Percentiles rank a stretch among this genome's conserved stretches.
phyloP scores from a whole-genome alignment of 805 yeast species.

The Suhomyces prunicola region DNA sequence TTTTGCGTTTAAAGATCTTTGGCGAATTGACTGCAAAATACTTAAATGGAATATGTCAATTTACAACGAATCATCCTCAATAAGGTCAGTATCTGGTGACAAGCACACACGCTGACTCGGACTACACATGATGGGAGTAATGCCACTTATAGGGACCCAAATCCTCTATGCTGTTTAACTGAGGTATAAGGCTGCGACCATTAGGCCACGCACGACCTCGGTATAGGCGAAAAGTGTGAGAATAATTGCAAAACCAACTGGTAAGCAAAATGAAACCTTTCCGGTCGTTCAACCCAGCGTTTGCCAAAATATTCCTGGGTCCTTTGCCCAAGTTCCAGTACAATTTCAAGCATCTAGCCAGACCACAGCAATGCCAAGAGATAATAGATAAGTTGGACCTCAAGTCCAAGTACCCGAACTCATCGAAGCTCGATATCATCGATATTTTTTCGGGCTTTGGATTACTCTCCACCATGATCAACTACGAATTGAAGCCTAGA shows the following conservation, averaged over 20 bases:
- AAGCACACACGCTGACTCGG: background rate
- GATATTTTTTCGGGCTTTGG: slow-evolving; percentile 63
- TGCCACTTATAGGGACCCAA: too few relatives aligned
- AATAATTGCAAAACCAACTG: background rate
- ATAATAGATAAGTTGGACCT: slow-evolving; percentile 49
- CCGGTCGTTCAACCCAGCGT: slow-evolving; percentile 26
- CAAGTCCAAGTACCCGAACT: slow-evolving; percentile 32
- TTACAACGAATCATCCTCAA: too few relatives aligned
- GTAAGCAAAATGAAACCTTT: slow-evolving; percentile 2
- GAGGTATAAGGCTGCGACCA: background rate
- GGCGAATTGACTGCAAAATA: background rate
- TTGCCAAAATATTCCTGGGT: slow-evolving; percentile 20
- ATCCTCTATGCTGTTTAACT: too few relatives aligned
- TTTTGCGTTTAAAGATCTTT: background rate
- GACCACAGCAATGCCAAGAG: slow-evolving; percentile 25
- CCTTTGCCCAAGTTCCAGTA: slow-evolving; percentile 21
- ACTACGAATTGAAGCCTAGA: slow-evolving; percentile 57
- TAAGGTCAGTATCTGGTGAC: background rate
- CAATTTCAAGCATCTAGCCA: slow-evolving; percentile 21
- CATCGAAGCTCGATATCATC: slow-evolving; percentile 45
- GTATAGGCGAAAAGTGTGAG: background rate
- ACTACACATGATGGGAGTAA: too few relatives aligned
- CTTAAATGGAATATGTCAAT: too few relatives aligned
- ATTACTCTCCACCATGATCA: slow-evolving; percentile 58
- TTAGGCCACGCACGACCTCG: background rate